Conservation (phyloP, 495 filamentous ascomycete species). For the Achaetomiella virescens region DNA sequence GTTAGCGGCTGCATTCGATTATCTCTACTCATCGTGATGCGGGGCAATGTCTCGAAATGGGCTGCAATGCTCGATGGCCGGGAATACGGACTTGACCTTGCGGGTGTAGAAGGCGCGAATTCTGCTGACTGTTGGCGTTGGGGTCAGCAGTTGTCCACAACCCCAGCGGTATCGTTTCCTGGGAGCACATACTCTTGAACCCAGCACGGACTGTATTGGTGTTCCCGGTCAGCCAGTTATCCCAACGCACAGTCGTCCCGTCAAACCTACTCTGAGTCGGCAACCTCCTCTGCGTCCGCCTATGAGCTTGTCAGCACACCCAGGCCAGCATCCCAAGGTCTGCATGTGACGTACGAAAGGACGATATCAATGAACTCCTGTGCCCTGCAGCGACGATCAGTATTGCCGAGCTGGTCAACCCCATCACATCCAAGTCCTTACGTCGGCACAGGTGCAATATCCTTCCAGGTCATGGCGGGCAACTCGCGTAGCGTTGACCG, state of each 20-base stretch:
- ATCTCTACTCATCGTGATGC: neutral
- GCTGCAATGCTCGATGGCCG: conserved; percentile 25
- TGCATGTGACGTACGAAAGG: conserved; percentile 41
- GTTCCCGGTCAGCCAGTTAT: conserved; percentile 15
- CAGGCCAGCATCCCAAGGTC: neutral
- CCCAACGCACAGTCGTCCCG: neutral
- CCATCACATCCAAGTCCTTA: conserved; percentile 32
- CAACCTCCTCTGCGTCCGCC: conserved; percentile 85
- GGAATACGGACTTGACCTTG: conserved; percentile 72
- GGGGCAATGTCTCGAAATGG: conserved; percentile 64
- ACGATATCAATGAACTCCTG: conserved; percentile 97
- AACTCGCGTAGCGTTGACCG: conserved; percentile 11
- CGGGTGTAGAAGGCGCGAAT: conserved; percentile 94
- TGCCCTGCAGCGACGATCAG: conserved; percentile 20
- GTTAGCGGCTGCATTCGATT: conserved; percentile 53
- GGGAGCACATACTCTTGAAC: conserved; percentile 64
- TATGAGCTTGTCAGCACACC: conserved; percentile 28
- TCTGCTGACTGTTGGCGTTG: conserved; percentile 55
- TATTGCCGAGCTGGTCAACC: neutral
- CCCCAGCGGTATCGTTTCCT: neutral
- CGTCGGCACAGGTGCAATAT: conserved; percentile 85
- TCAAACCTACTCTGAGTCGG: conserved; percentile 68
- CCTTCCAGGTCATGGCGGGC: conserved; percentile 48
- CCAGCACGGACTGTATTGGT: conserved; percentile 61
- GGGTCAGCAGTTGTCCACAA: conserved; percentile 6